Evolutionary conservation across 768 basidiomycete species (phyloP), one percentile per base, ranked within the genome.

Genomic region (Pleurotus eryngii): DNA sequence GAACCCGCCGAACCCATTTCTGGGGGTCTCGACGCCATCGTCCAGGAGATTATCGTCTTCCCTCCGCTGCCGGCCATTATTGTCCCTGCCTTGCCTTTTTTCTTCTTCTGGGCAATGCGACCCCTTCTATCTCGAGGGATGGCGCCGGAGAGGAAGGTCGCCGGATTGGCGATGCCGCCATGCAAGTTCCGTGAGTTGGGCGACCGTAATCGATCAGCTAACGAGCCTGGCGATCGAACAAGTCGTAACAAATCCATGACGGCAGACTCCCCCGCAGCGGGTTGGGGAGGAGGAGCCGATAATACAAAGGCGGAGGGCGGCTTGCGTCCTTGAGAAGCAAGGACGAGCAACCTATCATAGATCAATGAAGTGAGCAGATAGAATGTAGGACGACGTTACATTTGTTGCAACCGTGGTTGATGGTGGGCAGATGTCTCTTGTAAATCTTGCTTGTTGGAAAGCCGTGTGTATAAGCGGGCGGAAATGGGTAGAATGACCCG

Each of bases 111-210:
- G 17, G 84, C 88, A 57, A 92, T 85, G 18, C 90, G 81, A 9
- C 91, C 91, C 37, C 91, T 77, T 20, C 91, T 77, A 67, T 93
- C 92, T 51, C 91, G 80, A 20, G 92, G 91, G 9, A 81, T 72
- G 5, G 85, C 87, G 2, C 83, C 87, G 4, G 86, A 85, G 22
- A 91, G 73, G 73, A 92, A 92, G 46, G 81, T 87, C 58, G 46
- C 65, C 62, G 57, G 67, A 50, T 18, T 71, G 60, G 17, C 69
- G 22, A 40, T n/a, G 39, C 18, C 35, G 14, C 46, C 46, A 20
- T 42, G 49, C 27, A 67, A 61, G 11, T 67, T 66, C 1, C 63
- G 63, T 59, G 63, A 62, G 46, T 57, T 64, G 39, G 66, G 69
- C 53, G 61, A 69, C 58, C 57, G 69, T 57, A 60, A 70, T 35